phyloP scores from a whole-genome alignment of 345 rosid species.

The Lepidium sativum region DNA sequence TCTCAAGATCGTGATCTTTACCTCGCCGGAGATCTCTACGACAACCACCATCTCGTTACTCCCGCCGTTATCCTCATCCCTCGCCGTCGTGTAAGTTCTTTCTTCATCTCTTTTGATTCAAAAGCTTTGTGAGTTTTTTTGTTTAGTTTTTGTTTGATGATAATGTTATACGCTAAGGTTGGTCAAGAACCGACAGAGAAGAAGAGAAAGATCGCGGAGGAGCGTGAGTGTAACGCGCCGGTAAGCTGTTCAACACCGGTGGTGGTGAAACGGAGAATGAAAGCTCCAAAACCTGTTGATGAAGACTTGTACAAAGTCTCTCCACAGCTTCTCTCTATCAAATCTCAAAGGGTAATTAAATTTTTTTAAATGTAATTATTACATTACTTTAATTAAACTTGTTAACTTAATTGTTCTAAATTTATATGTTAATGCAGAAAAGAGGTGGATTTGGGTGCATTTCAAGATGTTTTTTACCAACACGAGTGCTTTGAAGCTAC shows the following conservation, averaged over 20 bases:
- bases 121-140: neutral
- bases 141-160: neutral
- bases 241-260: conserved; percentile 16
- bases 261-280: conserved; percentile 17
- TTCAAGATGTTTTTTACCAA: conserved; percentile 71
- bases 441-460: conserved; percentile 58
- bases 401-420: too few relatives aligned
- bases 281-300: conserved; percentile 66
- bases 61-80: conserved; percentile 95
- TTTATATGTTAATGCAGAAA: too few relatives aligned
- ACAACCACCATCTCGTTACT: conserved; percentile 58
- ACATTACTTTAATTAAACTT: too few relatives aligned
- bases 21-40: conserved; percentile 85
- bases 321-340: conserved; percentile 54
- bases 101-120: neutral
- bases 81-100: conserved; percentile 48
- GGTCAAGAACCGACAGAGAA: conserved; percentile 8
- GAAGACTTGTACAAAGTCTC: conserved; percentile 89
- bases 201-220: conserved; percentile 1
- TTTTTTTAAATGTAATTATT: neutral
- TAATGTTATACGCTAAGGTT: conserved; percentile 8
- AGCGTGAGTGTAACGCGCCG: conserved; percentile 18
- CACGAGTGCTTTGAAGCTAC: conserved; percentile 37
- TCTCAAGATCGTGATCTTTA: conserved; percentile 70
- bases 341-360: conserved; percentile 42